Conservation (phyloP, 306 rosid genomes). For the Trifolium dubium region DNA sequence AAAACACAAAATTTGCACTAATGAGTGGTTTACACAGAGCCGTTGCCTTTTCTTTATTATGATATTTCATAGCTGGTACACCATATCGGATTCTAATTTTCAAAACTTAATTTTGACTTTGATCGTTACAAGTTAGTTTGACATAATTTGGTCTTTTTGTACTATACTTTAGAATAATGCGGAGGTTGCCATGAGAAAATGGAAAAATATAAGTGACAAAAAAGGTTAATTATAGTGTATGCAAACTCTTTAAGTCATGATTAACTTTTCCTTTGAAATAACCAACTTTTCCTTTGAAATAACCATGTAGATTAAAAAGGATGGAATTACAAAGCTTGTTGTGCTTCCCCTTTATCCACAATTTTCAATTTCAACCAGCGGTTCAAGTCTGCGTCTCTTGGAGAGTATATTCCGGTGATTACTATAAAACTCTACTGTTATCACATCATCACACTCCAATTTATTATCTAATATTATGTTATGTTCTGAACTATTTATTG, state of each 20-base stretch:
- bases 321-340: slow-evolving; percentile 90
- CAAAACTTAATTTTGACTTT: too few relatives aligned
- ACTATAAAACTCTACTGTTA: slow-evolving; percentile 4
- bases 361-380: slow-evolving; percentile 97
- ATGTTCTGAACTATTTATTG: slow-evolving; percentile 37
- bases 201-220: not conserved
- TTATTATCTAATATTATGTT: slow-evolving; percentile 32
- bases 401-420: slow-evolving; percentile 93
- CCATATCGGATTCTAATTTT: too few relatives aligned
- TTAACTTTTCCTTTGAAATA: slow-evolving; percentile 33
- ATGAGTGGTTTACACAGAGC: not conserved
- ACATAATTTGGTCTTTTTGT: not conserved
- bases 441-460: slow-evolving; percentile 18
- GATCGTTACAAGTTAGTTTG: not conserved
- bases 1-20: not conserved
- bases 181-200: too few relatives aligned
- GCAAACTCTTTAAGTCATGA: slow-evolving; percentile 23
- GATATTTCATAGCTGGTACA: not conserved
- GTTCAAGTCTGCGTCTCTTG: slow-evolving; percentile 95
- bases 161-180: not conserved
- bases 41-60: not conserved
- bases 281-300: slow-evolving; percentile 36
- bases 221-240: not conserved
- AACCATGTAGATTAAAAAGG: slow-evolving; percentile 75
- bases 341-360: slow-evolving; percentile 99